Evolutionary conservation across 2,329 filamentous ascomycete species (phyloP).

Genomic region (Xylaria sp.): DNA sequence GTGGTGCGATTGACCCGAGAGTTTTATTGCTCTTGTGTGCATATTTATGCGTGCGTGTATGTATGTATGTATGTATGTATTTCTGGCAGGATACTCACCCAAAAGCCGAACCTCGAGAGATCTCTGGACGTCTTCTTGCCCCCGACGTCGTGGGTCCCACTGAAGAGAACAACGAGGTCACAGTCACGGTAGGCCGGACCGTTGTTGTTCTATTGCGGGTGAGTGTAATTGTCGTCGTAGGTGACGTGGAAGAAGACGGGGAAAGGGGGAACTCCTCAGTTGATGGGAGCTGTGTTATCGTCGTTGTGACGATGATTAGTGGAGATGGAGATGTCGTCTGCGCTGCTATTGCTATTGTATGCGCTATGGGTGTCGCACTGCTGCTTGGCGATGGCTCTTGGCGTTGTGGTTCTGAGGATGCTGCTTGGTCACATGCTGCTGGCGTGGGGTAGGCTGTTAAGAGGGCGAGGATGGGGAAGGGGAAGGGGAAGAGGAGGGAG

Average conservation of each 20-base stretch:
- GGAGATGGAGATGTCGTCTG: conserved; percentile 13
- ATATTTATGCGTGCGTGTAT: too few species aligned
- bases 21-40: too few species aligned
- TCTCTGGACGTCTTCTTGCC: not conserved
- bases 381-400: not conserved
- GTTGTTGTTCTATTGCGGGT: conserved; percentile 28
- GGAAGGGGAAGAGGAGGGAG: conserved; percentile 3
- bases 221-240: conserved; percentile 24
- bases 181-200: conserved; percentile 27
- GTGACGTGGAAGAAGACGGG: not conserved
- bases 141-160: conserved; percentile 12
- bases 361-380: not conserved
- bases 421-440: not conserved
- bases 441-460: not conserved
- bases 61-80: too few species aligned
- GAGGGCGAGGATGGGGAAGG: conserved; percentile 8
- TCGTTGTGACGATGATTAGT: not conserved
- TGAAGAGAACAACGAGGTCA: conserved; percentile 25
- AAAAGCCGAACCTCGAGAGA: not conserved
- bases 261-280: not conserved
- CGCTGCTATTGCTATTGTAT: conserved; percentile 8
- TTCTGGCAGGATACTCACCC: not conserved
- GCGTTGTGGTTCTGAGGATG: not conserved
- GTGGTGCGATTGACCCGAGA: too few species aligned
- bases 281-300: not conserved